Evolutionary conservation across 345 rosid species (phyloP).

Genomic region (Rhodamnia rubescens): DNA sequence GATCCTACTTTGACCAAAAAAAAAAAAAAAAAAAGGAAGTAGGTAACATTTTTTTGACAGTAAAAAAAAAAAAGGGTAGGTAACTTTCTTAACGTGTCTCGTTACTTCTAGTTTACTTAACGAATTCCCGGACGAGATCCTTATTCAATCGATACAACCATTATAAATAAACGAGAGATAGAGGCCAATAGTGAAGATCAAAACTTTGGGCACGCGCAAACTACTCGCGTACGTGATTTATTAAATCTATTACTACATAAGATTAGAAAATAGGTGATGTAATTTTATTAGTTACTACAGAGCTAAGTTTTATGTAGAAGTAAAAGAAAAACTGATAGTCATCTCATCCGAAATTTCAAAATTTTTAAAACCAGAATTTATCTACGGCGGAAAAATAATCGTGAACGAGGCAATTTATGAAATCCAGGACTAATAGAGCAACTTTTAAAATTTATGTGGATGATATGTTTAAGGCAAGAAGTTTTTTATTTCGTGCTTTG

Average conservation of each 20-base stretch:
- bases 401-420: neutral
- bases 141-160: neutral
- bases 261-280: neutral
- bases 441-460: neutral
- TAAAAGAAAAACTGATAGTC: neutral
- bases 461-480: too few relatives aligned
- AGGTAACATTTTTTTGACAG: too few relatives aligned
- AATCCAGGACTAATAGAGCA: neutral
- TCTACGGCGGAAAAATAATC: too few relatives aligned
- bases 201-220: neutral
- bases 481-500: neutral
- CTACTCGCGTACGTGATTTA: neutral
- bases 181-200: neutral
- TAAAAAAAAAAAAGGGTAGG: too few relatives aligned
- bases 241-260: neutral
- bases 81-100: too few relatives aligned
- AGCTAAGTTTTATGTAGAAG: neutral
- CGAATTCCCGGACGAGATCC: neutral
- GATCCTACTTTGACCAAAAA: too few relatives aligned
- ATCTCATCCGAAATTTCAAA: neutral
- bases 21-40: too few relatives aligned
- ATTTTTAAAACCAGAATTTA: neutral
- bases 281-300: neutral
- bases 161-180: neutral
- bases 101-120: neutral